These are phyloP conservation scores for Blastomyces percursus DNA, from an alignment of 2,329 filamentous ascomycete species.

Conservation along the genomic window DNA sequence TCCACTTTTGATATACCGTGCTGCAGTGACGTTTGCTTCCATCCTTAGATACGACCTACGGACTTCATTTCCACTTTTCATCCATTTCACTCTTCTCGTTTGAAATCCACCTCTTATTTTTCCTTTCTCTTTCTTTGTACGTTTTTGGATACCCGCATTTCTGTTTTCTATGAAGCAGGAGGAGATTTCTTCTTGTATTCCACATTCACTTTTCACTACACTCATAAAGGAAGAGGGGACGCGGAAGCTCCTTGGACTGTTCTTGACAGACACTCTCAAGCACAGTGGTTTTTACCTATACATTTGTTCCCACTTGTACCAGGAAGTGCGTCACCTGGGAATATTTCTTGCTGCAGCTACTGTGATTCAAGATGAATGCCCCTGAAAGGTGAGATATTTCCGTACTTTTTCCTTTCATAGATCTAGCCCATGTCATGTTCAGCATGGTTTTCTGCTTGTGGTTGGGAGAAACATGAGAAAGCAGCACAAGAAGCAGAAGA, in stretches of 20 bases:
- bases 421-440: too few species aligned
- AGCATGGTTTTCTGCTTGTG: background rate
- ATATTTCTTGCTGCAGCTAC: background rate
- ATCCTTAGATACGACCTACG: too few species aligned
- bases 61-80: too few species aligned
- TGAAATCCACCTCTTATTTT: too few species aligned
- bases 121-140: too few species aligned
- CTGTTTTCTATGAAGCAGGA: background rate
- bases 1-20: too few species aligned
- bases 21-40: too few species aligned
- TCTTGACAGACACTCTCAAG: background rate
- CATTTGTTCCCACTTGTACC: background rate
- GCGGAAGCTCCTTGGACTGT: background rate
- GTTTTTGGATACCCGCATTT: background rate
- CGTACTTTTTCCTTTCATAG: background rate
- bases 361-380: conserved; percentile 39
- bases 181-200: background rate
- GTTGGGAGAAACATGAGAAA: background rate
- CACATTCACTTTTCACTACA: background rate
- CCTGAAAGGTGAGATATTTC: conserved; percentile 39
- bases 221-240: too few species aligned
- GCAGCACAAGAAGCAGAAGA: background rate
- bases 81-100: too few species aligned
- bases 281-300: background rate
- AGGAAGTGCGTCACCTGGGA: background rate